These are phyloP conservation scores for Ustilago curta DNA, from an alignment of 1,284 basidiomycete genomes.

Conservation along the genomic window DNA sequence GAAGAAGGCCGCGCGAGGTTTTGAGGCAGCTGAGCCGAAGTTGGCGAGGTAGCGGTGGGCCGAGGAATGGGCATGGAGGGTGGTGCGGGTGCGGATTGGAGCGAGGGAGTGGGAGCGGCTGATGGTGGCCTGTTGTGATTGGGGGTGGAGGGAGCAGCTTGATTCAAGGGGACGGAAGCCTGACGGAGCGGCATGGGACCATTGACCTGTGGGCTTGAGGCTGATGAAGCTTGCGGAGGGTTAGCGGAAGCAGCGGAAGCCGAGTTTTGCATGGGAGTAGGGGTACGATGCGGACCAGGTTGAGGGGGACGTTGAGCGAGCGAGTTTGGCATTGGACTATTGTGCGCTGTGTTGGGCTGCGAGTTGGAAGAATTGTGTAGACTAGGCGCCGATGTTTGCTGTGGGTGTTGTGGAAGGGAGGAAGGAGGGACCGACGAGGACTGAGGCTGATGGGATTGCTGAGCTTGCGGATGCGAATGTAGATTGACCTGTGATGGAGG, in stretches of 20 bases:
- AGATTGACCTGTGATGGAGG: slow-evolving; percentile 28
- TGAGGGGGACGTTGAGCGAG: slow-evolving; percentile 30
- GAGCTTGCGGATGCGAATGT: slow-evolving; percentile 36
- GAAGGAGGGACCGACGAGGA: slow-evolving; percentile 11
- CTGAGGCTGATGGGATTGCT: slow-evolving; percentile 19
- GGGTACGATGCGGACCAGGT: slow-evolving; percentile 29
- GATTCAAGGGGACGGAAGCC: slow-evolving; percentile 37
- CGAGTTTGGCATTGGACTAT: slow-evolving; percentile 30
- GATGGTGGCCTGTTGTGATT: slow-evolving; percentile 45
- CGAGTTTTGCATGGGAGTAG: slow-evolving; percentile 39
- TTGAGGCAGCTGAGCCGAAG: slow-evolving; percentile 12
- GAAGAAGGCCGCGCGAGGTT: background rate
- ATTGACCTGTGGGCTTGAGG: slow-evolving; percentile 33
- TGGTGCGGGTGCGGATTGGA: slow-evolving; percentile 28
- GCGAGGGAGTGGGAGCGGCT: slow-evolving; percentile 33
- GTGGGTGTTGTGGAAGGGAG: slow-evolving; percentile 20
- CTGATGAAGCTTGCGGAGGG: slow-evolving; percentile 11
- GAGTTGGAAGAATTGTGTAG: slow-evolving; percentile 22
- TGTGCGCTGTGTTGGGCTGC: slow-evolving; percentile 35
- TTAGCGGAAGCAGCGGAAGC: slow-evolving; percentile 12
- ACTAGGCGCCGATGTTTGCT: slow-evolving; percentile 7
- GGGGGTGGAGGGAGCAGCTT: slow-evolving; percentile 37
- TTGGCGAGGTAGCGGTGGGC: slow-evolving; percentile 27
- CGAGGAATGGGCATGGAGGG: slow-evolving; percentile 10
- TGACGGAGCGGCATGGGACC: slow-evolving; percentile 33